Evolutionary conservation across 768 basidiomycete species (phyloP).

Genomic region (Boletus pseudopeckii): DNA sequence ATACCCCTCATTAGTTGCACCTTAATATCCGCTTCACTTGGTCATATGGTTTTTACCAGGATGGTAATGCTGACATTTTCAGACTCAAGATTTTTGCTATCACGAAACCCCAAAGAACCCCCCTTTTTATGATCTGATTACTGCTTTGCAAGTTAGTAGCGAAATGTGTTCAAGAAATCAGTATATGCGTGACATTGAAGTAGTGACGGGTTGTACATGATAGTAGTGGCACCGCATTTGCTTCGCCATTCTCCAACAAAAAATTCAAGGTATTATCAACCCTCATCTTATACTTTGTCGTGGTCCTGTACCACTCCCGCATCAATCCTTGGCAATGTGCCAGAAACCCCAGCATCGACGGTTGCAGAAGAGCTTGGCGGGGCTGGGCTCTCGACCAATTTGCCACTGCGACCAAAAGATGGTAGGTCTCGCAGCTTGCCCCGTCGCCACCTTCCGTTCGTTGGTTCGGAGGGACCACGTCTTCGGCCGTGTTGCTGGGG

Average conservation of each 20-base stretch:
- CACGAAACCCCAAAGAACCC: slow-evolving; percentile 20
- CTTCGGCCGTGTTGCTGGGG: slow-evolving; percentile 3
- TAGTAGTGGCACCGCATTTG: not conserved
- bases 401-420: not conserved
- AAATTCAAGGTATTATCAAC: not conserved
- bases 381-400: not conserved
- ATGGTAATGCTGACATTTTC: slow-evolving; percentile 28
- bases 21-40: slow-evolving; percentile 36
- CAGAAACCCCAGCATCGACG: not conserved
- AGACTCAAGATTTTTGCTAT: slow-evolving; percentile 24
- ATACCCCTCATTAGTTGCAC: slow-evolving; percentile 35
- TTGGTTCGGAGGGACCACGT: not conserved
- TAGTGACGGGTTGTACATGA: no score
- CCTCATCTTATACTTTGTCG: not conserved
- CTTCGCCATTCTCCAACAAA: not conserved
- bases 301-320: not conserved
- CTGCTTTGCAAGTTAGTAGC: slow-evolving; percentile 30
- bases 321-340: not conserved
- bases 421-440: not conserved
- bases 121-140: slow-evolving; percentile 28
- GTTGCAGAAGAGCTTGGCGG: not conserved
- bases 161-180: slow-evolving; percentile 16
- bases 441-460: slow-evolving; percentile 3
- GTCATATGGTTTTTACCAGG: slow-evolving; percentile 32
- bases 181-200: not conserved